Base-by-base conservation (phyloP, 345 rosid genomes). In the Linum tenue region DNA sequence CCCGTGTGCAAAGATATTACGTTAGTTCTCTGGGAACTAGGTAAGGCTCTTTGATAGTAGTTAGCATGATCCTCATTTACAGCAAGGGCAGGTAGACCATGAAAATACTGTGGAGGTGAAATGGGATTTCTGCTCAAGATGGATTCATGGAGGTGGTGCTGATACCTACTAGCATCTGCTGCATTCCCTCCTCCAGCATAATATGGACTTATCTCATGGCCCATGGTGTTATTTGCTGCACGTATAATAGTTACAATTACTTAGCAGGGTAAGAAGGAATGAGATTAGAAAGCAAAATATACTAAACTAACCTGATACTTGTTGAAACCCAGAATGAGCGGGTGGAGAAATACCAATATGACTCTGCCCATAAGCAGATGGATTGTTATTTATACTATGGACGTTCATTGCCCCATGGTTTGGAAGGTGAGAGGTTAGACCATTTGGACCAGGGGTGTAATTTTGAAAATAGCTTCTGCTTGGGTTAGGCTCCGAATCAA, bases 401-500 rank as follows among this genome's bases (percentile, higher is more conserved):
- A 56, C 64, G 66, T 67, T 70, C 82, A 68, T 75, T 64, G 86
- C 12, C 83, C 89, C 68, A 77, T 67, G 37, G 72, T 74, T 37
- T 77, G 83, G 69, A 71, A 65, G 66, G 77, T 62, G 53, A 40
- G 76, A 56, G 69, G 73, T 80, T 65, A 83, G 67, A 76, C 41
- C 75, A 62, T 79, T 48, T 48, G 53, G 53, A 48, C 53, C 74
- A 37, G 77, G 72, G 14, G 72, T 68, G 79, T 70, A 77, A 70
- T 70, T 72, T 70, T 84, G 69, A 38, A 85, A 72, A 77, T 73
- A 76, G 56, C 76, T 74, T 73, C 86, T 76, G 55, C 71, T 75
- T 59, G 76, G 57, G 65, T 73, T 79, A 67, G 82, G 61, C 73
- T 87, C 96, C 69, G 80, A 70, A 80, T 84, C 86, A 73, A 80